A percentile compares a stretch with the other conserved stretches of the same genome.
Evolutionary conservation across 768 basidiomycete genomes (phyloP).

Genomic region (Tylopilus subfusipes): DNA sequence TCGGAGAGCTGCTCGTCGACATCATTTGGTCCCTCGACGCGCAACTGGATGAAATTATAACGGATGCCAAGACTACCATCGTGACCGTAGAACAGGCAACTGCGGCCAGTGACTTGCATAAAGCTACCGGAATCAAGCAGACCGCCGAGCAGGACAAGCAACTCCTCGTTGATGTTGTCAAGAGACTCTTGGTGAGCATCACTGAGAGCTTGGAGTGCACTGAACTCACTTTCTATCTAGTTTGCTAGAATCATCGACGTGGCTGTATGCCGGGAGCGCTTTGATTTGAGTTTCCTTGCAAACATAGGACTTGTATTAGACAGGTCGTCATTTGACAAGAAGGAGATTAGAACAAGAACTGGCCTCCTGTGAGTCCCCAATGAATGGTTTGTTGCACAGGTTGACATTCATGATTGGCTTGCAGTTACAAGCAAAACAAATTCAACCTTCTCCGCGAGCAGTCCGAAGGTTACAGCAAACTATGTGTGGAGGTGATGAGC

Average conservation of each 20-base stretch:
- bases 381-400: neutral
- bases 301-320: conserved; percentile 68
- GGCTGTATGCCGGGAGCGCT: conserved; percentile 65
- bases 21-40: conserved; percentile 79
- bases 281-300: conserved; percentile 64
- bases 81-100: conserved; percentile 27
- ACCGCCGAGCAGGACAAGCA: conserved; percentile 63
- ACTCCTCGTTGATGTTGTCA: conserved; percentile 54
- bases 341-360: conserved; percentile 77
- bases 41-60: conserved; percentile 66
- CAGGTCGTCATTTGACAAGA: conserved; percentile 64
- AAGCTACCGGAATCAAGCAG: conserved; percentile 45
- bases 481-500: conserved; percentile 78
- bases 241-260: conserved; percentile 54
- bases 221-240: conserved; percentile 35
- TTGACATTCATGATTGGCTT: conserved; percentile 2
- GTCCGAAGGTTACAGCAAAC: conserved; percentile 95
- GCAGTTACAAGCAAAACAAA: conserved; percentile 97
- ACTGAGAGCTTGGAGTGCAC: neutral
- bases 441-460: conserved; percentile 97
- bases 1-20: conserved; percentile 75
- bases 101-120: conserved; percentile 22
- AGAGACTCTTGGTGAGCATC: conserved; percentile 51
- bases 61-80: conserved; percentile 48
- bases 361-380: conserved; percentile 65